These are phyloP conservation scores for Aciculosporium take DNA, from an alignment of 2,329 filamentous ascomycete genomes.

Conservation along the genomic window DNA sequence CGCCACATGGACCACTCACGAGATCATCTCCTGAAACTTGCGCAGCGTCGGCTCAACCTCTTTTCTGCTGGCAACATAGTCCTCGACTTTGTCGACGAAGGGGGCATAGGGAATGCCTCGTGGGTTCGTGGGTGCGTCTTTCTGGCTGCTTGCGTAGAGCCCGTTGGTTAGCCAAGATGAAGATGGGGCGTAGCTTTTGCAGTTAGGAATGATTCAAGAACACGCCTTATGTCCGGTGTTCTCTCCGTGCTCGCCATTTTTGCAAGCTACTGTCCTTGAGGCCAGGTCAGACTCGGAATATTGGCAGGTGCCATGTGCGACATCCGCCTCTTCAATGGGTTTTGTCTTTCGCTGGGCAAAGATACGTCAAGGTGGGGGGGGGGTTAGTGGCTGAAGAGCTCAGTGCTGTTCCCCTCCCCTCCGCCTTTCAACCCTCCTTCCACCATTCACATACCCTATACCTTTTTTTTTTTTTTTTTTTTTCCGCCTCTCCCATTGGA, in stretches of 20 bases:
- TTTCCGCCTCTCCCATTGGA: too few relatives aligned
- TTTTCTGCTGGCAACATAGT: constrained; percentile 64
- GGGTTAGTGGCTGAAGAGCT: neutral
- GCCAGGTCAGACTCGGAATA: constrained; percentile 12
- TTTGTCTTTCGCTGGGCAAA: constrained; percentile 13
- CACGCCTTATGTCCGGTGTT: constrained; percentile 21
- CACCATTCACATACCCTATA: neutral
- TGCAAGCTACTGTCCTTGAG: constrained; percentile 11
- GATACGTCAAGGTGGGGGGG: constrained; percentile 15
- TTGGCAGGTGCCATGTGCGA: constrained; percentile 16
- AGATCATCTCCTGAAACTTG: constrained; percentile 87
- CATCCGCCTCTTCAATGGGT: constrained; percentile 18
- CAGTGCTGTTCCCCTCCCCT: neutral
- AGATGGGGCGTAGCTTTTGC: neutral
- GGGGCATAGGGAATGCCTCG: constrained; percentile 72
- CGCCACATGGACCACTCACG: constrained; percentile 37
- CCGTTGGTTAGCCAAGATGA: neutral
- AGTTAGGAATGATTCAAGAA: neutral
- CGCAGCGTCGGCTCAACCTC: constrained; percentile 71
- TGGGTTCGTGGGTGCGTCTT: constrained; percentile 53
- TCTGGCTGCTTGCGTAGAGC: constrained; percentile 20
- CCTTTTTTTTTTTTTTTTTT: too few relatives aligned
- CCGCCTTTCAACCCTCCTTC: neutral
- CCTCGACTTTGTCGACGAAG: constrained; percentile 78
- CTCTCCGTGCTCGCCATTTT: constrained; percentile 30